Evolutionary conservation across 495 filamentous ascomycete species (phyloP), one percentile per base, ranked within the genome.

Genomic region (Neurospora cerealis): DNA sequence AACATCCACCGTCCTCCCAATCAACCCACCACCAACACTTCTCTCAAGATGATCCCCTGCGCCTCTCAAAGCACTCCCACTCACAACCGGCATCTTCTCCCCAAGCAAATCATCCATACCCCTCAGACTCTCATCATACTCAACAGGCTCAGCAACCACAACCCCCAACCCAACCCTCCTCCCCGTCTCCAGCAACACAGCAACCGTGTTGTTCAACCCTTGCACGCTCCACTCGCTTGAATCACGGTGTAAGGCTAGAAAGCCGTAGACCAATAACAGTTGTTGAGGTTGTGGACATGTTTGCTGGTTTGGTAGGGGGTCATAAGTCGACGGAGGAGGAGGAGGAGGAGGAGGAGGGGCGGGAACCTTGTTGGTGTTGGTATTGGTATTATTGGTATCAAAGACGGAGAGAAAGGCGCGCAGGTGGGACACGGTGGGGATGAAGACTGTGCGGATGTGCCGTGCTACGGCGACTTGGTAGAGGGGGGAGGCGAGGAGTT

Each of bases 181-280:
- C 2, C 91, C 89, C 9, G 89, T 84, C 76, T 96, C 94, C 37
- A 95, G 88, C 8, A 91, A 82, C 32, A 81, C 80, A 13, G 94
- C 88, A 19, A 92, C 83, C 6, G 90, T 93, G 77, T 89, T 88
- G 70, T 88, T 88, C 6, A 97, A 80, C 0, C 93, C 94, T 79
- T 97, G 94, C 0, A 91, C 93, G 60, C 92, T 94, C 86, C 92
- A 95, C 77, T 96, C 93, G 72, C 88, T 88, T 5, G 92, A 95
- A 37, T 85, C 81, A n/a, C 84, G 84, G 81, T 97, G 94, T 42
- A 93, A 80, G 38, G 84, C 81, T 13, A 96, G 76, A 66, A 91
- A 84, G 71, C 93, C 89, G 74, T 93, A 88, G 13, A 95, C 80
- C 15, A 90, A 85, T 17, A 97, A 81, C 34, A 88, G 69, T 0